Evolutionary conservation across 2,329 filamentous ascomycete species (phyloP), one percentile per base, ranked within the genome.

Genomic region (Colletotrichum theobromicola): DNA sequence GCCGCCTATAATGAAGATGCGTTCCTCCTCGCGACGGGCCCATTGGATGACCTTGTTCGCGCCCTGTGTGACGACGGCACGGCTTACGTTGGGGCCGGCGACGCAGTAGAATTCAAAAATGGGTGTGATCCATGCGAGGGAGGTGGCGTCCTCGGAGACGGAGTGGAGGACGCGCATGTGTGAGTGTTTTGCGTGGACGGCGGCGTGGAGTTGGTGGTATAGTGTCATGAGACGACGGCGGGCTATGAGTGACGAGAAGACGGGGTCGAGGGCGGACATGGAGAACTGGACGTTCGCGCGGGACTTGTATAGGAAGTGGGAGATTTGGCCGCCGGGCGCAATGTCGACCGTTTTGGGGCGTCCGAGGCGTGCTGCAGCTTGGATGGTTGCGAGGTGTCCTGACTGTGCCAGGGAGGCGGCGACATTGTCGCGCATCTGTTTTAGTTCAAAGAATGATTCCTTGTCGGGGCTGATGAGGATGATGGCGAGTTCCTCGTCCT

Each of bases 1-100:
- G n/a, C 97, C 97, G 2, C 97, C 97, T 81, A 99, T 97, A 74
- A 99, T 98, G 81, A 99, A 99, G 7, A 98, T 87, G 72, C 97
- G 89, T 84, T 98, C 96, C 84, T 98, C 96, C 84, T 99, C 97
- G 77, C 93, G 90, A 81, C 94, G 93, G 2, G 96, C 93, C 96
- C 96, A 99, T 81, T 97, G 94, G 7, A 97, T 93, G 64, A 99
- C 92, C 84, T 94, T 93, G 81, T 97, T 98, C 37, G 96, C 96
- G 13, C 94, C 95, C 82, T 96, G 94, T 12, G 95, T 94, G 79
- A 99, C 88, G 13, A 92, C 91, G 26, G 87, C 85, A 53, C 91
- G 86, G 32, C 90, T 90, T 42, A 90, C 85, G 77, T 93, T 93
- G 4, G 94, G 94, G 0, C 94, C 94, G 21, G 96, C 95, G n/a